Evolutionary conservation across 116 monocot species (phyloP), one percentile per base, ranked within the genome.

Genomic region (Zostera marina): DNA sequence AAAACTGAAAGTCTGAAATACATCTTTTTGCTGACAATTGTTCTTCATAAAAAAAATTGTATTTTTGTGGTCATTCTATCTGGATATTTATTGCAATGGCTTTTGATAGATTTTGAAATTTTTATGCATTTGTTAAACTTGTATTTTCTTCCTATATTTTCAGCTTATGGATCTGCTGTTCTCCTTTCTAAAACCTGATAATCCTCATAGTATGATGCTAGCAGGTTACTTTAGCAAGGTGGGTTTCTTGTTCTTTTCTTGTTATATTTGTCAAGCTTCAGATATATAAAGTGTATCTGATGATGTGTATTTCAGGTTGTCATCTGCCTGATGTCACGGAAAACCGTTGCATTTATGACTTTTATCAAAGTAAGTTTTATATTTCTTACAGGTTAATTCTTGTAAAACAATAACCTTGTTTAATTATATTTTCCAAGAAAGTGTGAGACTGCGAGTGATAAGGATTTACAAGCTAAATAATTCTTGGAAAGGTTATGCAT

Each of bases 171-270:
- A 77, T 63, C 54, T 85, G 38, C 54, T 96, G 43, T 96, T 96
- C 76, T 85, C 89, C 73, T 96, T 85, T 66, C 63, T 88, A 63
- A 85, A 78, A 66, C 82, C 89, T 26, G 82, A 80, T 42, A 68
- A 64, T 46, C 65, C 80, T 13, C 96, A 80, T 63, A 63, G 75
- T 62, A 70, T 80, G 23, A 42, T 89, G 54, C 67, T 88, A 59
- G 84, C 94, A 56, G 96, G 96, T 49, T 88, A 88, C 67, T 96
- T 96, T 41, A 74, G 89, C 68, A 96, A 96, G 89, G 89, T 88
- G 76, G 76, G 41, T 23, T 5, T 14, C 20, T 46, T 46, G n/a
- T 3, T 46, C 11, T n/a, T 46, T 46, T 13, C 46, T 8, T 11
- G 46, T n/a, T 46, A 32, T 5, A 13, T 46, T 46, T 19, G 15